Evolutionary conservation across 129 eudicot genomes (phyloP).

Genomic region (Helichrysum umbraculigerum): DNA sequence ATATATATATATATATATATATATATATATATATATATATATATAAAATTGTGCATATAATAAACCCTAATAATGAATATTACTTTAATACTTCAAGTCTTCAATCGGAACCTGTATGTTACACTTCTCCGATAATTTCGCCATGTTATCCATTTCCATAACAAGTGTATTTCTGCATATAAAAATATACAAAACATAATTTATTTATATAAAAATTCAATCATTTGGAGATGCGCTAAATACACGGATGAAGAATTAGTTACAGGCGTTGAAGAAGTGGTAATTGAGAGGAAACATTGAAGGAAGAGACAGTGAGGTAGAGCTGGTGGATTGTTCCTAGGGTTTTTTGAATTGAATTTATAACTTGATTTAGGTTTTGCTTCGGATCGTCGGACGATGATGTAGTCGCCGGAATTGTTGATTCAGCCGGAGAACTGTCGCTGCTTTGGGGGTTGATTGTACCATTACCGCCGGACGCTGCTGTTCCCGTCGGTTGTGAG

Average conservation of each 20-base stretch:
- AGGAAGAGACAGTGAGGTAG: conserved; percentile 84
- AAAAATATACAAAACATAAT: background rate
- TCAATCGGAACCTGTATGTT: conserved; percentile 80
- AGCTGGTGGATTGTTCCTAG: conserved; percentile 86
- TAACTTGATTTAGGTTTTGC: conserved; percentile 66
- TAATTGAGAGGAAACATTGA: conserved; percentile 75
- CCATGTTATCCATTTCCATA: conserved; percentile 86
- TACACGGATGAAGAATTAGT: conserved; percentile 26
- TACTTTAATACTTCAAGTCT: conserved; percentile 88
- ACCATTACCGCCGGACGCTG: conserved; percentile 51
- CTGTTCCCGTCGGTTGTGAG: conserved; percentile 29
- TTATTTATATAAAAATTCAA: background rate
- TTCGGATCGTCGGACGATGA: conserved; percentile 58
- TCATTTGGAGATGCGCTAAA: background rate
- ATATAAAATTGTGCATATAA: background rate
- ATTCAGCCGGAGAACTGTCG: conserved; percentile 53
- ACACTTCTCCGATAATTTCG: conserved; percentile 66
- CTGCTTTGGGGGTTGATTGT: conserved; percentile 36
- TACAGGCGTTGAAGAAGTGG: conserved; percentile 94
- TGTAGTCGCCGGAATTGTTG: conserved; percentile 34
- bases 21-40: background rate
- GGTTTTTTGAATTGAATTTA: conserved; percentile 64
- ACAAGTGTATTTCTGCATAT: conserved; percentile 68
- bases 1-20: background rate
- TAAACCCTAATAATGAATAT: conserved; percentile 2